phyloP scores from a whole-genome alignment of 257 asterid species.

The Solanum raphanifolium region DNA sequence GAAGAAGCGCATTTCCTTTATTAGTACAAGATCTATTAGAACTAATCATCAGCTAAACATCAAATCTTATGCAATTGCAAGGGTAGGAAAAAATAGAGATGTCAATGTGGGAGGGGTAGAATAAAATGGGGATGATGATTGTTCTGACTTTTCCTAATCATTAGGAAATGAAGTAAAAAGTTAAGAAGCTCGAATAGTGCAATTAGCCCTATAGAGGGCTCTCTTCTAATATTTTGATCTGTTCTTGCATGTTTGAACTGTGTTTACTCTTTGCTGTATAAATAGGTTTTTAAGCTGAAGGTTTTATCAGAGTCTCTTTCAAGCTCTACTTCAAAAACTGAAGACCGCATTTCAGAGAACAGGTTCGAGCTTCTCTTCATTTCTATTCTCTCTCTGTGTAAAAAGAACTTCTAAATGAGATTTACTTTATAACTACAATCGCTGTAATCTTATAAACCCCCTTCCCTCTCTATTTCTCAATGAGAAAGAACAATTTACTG shows the following conservation, averaged over 20 bases:
- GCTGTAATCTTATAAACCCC: background rate
- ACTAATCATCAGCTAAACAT: background rate
- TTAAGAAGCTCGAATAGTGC: background rate
- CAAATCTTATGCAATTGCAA: background rate
- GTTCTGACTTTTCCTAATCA: background rate
- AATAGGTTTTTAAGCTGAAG: slow-evolving; percentile 83
- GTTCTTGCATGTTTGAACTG: background rate
- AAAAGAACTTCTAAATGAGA: background rate
- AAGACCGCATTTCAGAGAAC: slow-evolving; percentile 63
- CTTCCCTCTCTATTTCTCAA: background rate
- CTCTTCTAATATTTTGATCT: background rate
- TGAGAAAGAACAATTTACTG: background rate
- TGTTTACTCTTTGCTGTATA: slow-evolving; percentile 1
- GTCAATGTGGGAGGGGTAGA: background rate
- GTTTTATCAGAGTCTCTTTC: slow-evolving; percentile 80
- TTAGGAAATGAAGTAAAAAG: background rate
- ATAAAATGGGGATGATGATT: background rate
- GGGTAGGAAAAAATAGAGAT: background rate
- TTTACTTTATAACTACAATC: background rate
- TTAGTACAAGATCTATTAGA: background rate
- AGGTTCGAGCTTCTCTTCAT: slow-evolving; percentile 36
- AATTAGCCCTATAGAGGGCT: background rate
- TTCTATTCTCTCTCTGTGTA: background rate
- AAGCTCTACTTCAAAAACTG: slow-evolving; percentile 67
- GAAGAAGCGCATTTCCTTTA: background rate